Conservation (phyloP, 305 asterid genomes). For the Euphrasia arctica region DNA sequence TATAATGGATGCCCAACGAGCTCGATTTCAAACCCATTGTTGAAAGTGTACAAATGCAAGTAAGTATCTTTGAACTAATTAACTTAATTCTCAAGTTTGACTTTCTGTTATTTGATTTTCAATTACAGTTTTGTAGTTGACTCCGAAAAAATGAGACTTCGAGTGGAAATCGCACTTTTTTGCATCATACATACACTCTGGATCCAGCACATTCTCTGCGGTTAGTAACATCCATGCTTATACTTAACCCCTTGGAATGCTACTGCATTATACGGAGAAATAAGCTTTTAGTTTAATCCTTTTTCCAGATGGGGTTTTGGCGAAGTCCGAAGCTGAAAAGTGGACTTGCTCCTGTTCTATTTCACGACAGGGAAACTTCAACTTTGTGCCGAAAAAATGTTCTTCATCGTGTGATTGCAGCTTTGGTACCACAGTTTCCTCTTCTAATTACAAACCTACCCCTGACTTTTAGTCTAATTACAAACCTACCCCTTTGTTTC, state of each 20-base stretch:
- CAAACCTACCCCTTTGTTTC: background rate
- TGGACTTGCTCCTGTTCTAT: conserved; percentile 85
- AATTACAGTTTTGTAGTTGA: conserved; percentile 33
- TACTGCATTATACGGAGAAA: conserved; percentile 1
- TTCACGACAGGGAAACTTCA: conserved; percentile 35
- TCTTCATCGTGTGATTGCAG: conserved; percentile 82
- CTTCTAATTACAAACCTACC: conserved; percentile 3
- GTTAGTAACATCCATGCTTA: conserved; percentile 39
- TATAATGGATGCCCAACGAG: conserved; percentile 17
- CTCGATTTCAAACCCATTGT: conserved; percentile 21
- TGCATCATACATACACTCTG: conserved; percentile 42
- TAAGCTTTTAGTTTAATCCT: conserved; percentile 16
- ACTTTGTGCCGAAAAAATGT: conserved; percentile 50
- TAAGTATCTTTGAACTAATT: conserved; percentile 20
- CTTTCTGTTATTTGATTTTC: conserved; percentile 16
- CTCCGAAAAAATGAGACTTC: conserved; percentile 47
- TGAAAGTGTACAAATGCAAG: conserved; percentile 31
- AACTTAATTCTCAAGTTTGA: background rate
- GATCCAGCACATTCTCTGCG: conserved; percentile 49
- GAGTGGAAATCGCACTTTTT: conserved; percentile 37
- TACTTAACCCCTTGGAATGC: conserved; percentile 12
- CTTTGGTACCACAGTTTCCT: conserved; percentile 49
- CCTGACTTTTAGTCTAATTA: background rate
- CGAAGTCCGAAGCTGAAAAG: conserved; percentile 37
- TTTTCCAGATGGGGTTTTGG: conserved; percentile 37